Conservation (phyloP, 164 flowering plant species). For the Chloranthus sessilifolius region DNA sequence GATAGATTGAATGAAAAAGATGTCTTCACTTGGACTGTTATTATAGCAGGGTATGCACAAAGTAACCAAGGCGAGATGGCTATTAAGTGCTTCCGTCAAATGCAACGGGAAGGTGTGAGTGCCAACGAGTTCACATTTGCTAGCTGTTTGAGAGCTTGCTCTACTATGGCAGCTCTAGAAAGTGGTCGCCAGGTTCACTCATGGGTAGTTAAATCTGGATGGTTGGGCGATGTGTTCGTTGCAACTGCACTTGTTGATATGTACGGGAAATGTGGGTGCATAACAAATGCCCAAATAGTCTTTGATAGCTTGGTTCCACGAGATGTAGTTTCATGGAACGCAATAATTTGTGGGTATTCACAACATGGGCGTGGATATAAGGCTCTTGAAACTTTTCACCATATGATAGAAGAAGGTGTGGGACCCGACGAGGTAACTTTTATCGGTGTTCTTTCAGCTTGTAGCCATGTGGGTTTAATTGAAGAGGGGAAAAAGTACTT, state of each 20-base stretch:
- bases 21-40: conserved; percentile 34
- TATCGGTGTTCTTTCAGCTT: conserved; percentile 49
- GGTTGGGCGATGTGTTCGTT: conserved; percentile 31
- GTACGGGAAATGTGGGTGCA: conserved; percentile 48
- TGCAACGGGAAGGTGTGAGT: conserved; percentile 41
- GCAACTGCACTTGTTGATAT: conserved; percentile 44
- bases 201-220: conserved; percentile 33
- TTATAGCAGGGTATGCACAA: conserved; percentile 35
- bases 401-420: conserved; percentile 36
- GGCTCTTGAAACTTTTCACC: conserved; percentile 37
- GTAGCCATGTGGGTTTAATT: conserved; percentile 43
- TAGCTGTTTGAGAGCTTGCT: conserved; percentile 44
- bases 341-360: conserved; percentile 45
- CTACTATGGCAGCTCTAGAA: conserved; percentile 33
- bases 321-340: conserved; percentile 48
- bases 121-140: conserved; percentile 52
- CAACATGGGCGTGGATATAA: conserved; percentile 43
- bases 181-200: conserved; percentile 47
- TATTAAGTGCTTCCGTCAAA: conserved; percentile 29
- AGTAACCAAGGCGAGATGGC: conserved; percentile 40
- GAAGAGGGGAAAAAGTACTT: conserved; percentile 40
- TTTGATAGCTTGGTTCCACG: conserved; percentile 23
- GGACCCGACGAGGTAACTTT: conserved; percentile 53
- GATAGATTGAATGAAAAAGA: conserved; percentile 23
- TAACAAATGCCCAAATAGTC: conserved; percentile 38